phyloP scores from a whole-genome alignment of 441 rosid genomes.

The Aleurites moluccanus region DNA sequence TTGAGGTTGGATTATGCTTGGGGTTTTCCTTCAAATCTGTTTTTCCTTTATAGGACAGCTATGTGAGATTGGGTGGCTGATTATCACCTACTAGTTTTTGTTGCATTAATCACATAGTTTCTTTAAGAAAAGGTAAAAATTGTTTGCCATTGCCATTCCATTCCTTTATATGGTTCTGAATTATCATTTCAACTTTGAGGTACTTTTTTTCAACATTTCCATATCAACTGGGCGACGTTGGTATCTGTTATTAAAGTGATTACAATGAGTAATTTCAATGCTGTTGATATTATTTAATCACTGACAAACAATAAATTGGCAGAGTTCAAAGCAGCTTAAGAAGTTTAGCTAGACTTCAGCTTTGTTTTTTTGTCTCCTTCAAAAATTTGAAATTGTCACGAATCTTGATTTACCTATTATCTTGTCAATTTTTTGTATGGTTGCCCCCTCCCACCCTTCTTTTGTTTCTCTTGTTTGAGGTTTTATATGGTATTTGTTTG shows the following conservation, averaged over 20 bases:
- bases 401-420: neutral
- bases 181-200: conserved; percentile 3
- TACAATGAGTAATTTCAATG: neutral
- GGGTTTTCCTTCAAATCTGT: neutral
- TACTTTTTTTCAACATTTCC: neutral
- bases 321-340: neutral
- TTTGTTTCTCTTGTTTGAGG: neutral
- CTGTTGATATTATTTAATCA: neutral
- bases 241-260: neutral
- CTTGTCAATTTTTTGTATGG: neutral
- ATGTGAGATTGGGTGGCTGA: neutral
- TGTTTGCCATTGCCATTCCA: neutral
- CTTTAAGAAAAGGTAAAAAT: neutral
- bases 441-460: neutral
- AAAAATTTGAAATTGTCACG: neutral
- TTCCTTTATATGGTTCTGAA: neutral
- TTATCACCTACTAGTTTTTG: conserved; percentile 1
- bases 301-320: neutral
- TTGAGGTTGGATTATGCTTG: neutral
- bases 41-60: neutral
- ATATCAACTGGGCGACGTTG: neutral
- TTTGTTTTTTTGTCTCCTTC: neutral
- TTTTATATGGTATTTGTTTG: neutral
- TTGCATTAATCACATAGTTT: neutral
- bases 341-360: neutral